A percentile compares a stretch with the other conserved stretches of the same genome.
Conservation (phyloP, 1,139 yeast genomes). For the Yamadazyma triangularis region DNA sequence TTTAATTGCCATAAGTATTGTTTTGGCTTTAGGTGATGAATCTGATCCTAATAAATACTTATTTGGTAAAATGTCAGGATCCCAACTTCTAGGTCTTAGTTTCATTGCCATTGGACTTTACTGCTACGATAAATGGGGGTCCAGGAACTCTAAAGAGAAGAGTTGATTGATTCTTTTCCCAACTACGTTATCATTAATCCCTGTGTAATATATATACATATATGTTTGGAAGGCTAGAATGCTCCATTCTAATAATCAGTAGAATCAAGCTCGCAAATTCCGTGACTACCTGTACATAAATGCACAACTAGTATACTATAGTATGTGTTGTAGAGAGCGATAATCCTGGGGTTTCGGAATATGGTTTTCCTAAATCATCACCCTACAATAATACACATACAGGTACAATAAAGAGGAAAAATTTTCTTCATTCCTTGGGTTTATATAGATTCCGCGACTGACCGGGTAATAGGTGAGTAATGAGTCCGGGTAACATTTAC, state of each 20-base stretch:
- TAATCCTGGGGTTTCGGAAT: constrained; percentile 29
- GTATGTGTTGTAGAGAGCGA: constrained; percentile 53
- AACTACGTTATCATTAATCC: too few species aligned
- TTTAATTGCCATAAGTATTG: constrained; percentile 31
- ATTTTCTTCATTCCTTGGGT: too few species aligned
- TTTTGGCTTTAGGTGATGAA: constrained; percentile 14
- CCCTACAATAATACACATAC: constrained; percentile 56
- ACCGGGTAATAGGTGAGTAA: too few species aligned
- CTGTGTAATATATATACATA: too few species aligned
- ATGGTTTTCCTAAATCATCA: constrained; percentile 22
- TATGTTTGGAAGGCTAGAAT: constrained; percentile 47
- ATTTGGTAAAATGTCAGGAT: constrained; percentile 25
- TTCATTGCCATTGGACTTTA: constrained; percentile 33
- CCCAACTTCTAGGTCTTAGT: constrained; percentile 26
- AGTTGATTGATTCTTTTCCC: too few species aligned
- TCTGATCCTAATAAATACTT: constrained; percentile 16
- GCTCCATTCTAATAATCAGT: constrained; percentile 27
- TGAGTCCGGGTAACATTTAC: constrained; percentile 5
- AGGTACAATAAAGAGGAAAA: constrained; percentile 38
- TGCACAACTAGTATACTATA: constrained; percentile 37
- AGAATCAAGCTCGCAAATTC: constrained; percentile 39
- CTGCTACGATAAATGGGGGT: constrained; percentile 41
- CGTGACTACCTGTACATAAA: constrained; percentile 33
- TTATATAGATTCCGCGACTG: too few species aligned
- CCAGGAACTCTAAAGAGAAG: constrained; percentile 21